Percentiles rank a stretch among this genome's conserved stretches.
Evolutionary conservation across 805 yeast species (phyloP).

Genomic region (Citeromyces nyonsensis): DNA sequence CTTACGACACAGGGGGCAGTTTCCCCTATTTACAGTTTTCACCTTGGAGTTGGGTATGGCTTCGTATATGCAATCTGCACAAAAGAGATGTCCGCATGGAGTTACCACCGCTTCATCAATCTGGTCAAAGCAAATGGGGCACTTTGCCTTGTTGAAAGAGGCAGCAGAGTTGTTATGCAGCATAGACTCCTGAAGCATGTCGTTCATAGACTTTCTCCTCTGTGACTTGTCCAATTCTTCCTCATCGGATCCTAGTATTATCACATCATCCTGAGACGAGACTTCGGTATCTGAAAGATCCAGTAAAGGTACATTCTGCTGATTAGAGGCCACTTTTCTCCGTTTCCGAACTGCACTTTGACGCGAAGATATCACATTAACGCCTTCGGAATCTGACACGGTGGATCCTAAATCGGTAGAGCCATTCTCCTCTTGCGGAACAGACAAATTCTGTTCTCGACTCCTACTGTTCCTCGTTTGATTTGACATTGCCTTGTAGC

Average conservation of each 20-base stretch:
- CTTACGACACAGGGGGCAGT: slow-evolving; percentile 18
- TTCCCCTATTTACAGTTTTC: slow-evolving; percentile 9
- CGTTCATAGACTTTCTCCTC: slow-evolving; percentile 16
- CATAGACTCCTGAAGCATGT: slow-evolving; percentile 10
- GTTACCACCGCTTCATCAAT: slow-evolving; percentile 30
- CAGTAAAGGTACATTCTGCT: background rate
- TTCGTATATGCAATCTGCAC: slow-evolving; percentile 33
- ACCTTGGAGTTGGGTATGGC: slow-evolving; percentile 27
- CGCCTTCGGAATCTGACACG: no score
- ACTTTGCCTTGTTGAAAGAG: slow-evolving; percentile 19
- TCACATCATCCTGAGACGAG: slow-evolving; percentile 11
- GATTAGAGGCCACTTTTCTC: no score
- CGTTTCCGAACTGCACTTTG: no score
- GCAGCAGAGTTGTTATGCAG: slow-evolving; percentile 8
- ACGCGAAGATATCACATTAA: no score
- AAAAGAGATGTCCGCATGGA: slow-evolving; percentile 44
- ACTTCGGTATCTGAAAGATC: slow-evolving; percentile 1
- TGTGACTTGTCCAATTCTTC: slow-evolving; percentile 11
- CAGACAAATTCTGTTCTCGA: background rate
- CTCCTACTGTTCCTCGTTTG: slow-evolving; percentile 1
- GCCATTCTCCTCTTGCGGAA: background rate
- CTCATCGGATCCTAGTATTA: slow-evolving; percentile 16
- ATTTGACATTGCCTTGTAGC: background rate
- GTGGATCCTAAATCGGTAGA: no score
- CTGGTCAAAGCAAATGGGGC: slow-evolving; percentile 43